These are phyloP conservation scores for Lachnellula subtilissima DNA, from an alignment of 2,329 filamentous ascomycete species.

Conservation along the genomic window DNA sequence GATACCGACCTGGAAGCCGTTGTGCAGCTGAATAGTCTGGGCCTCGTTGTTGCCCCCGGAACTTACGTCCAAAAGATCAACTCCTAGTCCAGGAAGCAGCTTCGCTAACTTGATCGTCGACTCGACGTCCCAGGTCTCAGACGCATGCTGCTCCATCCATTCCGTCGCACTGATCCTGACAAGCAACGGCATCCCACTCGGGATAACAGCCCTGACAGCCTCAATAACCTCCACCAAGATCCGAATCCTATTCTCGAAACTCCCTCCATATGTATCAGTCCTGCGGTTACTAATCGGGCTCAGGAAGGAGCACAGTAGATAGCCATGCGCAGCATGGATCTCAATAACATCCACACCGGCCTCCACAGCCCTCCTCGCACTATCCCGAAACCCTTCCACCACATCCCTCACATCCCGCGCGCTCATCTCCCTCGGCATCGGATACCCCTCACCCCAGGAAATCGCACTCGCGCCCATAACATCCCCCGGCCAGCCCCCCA, in stretches of 20 bases:
- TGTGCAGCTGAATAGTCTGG: conserved; percentile 53
- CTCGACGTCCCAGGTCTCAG: conserved; percentile 18
- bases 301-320: conserved; percentile 62
- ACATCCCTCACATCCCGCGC: conserved; percentile 33
- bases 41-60: conserved; percentile 63
- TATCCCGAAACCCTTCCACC: conserved; percentile 34
- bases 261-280: conserved; percentile 61
- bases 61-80: conserved; percentile 83
- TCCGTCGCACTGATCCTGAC: conserved; percentile 58
- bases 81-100: conserved; percentile 63
- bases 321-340: conserved; percentile 60
- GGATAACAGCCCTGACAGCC: conserved; percentile 48
- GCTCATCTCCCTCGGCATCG: conserved; percentile 55
- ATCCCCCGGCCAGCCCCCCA: conserved; percentile 36
- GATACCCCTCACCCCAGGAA: conserved; percentile 50
- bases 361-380: conserved; percentile 33
- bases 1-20: conserved; percentile 69
- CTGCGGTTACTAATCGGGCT: conserved; percentile 55
- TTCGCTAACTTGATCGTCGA: conserved; percentile 55
- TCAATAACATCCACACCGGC: conserved; percentile 61
- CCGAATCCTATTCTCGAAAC: conserved; percentile 62
- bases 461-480: conserved; percentile 52
- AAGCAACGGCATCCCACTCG: conserved; percentile 50
- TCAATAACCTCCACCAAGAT: conserved; percentile 51
- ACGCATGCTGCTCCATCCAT: conserved; percentile 47